Conservation (phyloP, 75 land plant genomes). For the Picea sitchensis region DNA sequence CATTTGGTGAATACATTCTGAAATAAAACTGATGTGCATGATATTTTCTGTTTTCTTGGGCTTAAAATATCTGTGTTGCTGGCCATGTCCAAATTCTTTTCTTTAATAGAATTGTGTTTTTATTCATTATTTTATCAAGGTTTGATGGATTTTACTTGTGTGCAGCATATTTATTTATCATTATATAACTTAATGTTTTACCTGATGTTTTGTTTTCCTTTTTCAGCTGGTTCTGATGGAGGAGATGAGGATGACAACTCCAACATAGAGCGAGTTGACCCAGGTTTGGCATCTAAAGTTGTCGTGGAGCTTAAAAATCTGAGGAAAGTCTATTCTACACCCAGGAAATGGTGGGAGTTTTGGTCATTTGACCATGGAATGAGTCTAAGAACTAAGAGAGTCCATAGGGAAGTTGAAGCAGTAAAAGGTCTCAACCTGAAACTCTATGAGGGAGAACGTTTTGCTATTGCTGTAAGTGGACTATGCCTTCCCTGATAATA, state of each 20-base stretch:
- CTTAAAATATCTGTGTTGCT: background rate
- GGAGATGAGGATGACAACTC: conserved; percentile 13
- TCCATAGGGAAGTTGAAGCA: conserved; percentile 15
- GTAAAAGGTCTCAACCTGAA: conserved; percentile 27
- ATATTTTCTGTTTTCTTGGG: background rate
- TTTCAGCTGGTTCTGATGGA: conserved; percentile 17
- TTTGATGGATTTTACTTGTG: background rate
- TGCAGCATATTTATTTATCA: background rate
- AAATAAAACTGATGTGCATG: background rate
- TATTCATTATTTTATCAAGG: background rate
- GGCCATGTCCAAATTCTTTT: background rate
- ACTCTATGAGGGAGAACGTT: conserved; percentile 24
- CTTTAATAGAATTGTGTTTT: background rate
- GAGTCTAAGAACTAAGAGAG: conserved; percentile 1
- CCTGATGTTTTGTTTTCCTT: background rate
- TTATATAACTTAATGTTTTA: conserved; percentile 1
- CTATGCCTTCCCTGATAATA: background rate
- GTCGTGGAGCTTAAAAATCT: conserved; percentile 19
- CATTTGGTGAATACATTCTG: too few relatives aligned
- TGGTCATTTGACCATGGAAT: conserved; percentile 10
- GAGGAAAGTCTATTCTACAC: conserved; percentile 19
- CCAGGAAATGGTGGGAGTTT: conserved; percentile 25
- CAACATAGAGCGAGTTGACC: conserved; percentile 22
- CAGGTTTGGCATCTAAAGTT: conserved; percentile 16
- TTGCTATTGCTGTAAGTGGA: conserved; percentile 28